phyloP scores from a whole-genome alignment of 169 alveolate genomes.

The Cryptosporidium sp. region DNA sequence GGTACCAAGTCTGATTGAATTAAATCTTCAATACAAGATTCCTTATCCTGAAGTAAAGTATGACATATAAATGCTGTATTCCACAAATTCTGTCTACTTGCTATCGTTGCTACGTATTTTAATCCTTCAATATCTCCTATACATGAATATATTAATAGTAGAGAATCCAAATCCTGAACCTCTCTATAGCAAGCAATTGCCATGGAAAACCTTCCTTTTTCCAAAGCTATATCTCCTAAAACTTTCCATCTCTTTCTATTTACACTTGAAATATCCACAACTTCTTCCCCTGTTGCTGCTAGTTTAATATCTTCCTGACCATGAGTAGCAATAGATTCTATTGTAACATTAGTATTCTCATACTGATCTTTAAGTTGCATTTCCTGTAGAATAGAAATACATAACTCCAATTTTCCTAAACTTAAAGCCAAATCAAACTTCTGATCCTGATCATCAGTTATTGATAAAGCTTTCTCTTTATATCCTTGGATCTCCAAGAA shows the following conservation, averaged over 20 bases:
- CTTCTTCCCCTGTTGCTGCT: neutral
- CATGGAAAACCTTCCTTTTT: constrained; percentile 79
- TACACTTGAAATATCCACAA: constrained; percentile 73
- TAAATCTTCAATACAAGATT: constrained; percentile 83
- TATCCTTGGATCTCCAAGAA: constrained; percentile 91
- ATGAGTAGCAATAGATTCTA: neutral
- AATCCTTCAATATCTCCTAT: constrained; percentile 82
- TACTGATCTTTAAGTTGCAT: constrained; percentile 75
- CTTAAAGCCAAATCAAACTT: constrained; percentile 91
- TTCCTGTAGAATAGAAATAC: constrained; percentile 83
- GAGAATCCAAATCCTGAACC: constrained; percentile 82
- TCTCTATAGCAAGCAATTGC: constrained; percentile 83
- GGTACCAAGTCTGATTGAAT: constrained; percentile 83
- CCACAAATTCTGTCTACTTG: constrained; percentile 79
- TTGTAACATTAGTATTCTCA: neutral
- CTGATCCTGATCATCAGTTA: constrained; percentile 91
- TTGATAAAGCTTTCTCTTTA: constrained; percentile 89
- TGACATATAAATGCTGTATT: constrained; percentile 87
- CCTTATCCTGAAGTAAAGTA: constrained; percentile 77
- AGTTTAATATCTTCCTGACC: constrained; percentile 43
- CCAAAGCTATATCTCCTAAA: constrained; percentile 84
- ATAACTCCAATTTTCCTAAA: constrained; percentile 87
- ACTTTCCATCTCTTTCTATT: constrained; percentile 82
- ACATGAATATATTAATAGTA: constrained; percentile 81
- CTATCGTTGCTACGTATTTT: constrained; percentile 79